Evolutionary conservation across 116 monocot species (phyloP).

Genomic region (Cymodocea nodosa): DNA sequence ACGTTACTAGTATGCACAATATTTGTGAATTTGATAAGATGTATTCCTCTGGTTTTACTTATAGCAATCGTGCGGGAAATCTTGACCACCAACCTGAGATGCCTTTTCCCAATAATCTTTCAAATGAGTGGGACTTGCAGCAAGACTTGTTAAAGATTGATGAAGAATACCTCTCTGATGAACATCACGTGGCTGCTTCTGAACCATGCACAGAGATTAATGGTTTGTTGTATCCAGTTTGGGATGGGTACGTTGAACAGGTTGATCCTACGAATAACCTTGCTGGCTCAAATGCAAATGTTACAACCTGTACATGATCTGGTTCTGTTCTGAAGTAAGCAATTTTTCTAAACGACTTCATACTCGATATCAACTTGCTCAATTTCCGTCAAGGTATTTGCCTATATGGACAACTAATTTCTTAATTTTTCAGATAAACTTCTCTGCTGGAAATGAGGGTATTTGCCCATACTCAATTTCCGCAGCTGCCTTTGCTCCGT

Average conservation of each 20-base stretch:
- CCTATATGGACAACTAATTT: no score
- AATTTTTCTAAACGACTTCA: no score
- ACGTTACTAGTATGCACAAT: background rate
- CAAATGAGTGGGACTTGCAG: background rate
- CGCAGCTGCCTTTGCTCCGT: no score
- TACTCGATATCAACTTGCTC: no score
- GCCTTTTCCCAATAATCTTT: background rate
- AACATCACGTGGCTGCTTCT: no score
- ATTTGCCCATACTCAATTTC: no score
- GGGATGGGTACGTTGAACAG: conserved; percentile 3
- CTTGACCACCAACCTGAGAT: background rate
- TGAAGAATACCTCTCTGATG: background rate
- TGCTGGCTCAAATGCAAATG: background rate
- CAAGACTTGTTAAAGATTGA: conserved; percentile 9
- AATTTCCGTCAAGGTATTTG: no score
- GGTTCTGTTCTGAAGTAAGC: no score
- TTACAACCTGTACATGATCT: background rate
- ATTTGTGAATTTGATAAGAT: background rate
- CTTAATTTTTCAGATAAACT: no score
- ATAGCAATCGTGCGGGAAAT: background rate
- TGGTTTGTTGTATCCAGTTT: conserved; percentile 9
- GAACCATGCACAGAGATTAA: conserved; percentile 29
- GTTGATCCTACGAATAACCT: background rate
- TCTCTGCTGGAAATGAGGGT: no score
- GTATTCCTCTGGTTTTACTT: background rate